phyloP scores from a whole-genome alignment of 1,139 yeast species.

The Scheffersomyces lignicola region DNA sequence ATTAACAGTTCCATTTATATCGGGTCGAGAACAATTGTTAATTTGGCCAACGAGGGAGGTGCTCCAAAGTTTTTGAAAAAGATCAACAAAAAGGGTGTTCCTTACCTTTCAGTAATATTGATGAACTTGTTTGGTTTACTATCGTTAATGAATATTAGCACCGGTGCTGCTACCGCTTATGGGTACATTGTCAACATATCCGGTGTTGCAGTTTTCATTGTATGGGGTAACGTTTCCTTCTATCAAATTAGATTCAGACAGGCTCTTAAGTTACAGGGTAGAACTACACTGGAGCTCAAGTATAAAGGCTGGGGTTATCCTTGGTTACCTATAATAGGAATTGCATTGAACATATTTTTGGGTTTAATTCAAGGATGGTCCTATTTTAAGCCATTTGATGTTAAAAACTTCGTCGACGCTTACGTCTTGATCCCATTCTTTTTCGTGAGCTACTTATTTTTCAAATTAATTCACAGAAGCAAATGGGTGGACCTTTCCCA shows the following conservation, averaged over 20 bases:
- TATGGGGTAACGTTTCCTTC: conserved; percentile 55
- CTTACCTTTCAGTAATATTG: conserved; percentile 48
- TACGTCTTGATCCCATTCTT: conserved; percentile 64
- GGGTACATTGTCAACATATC: conserved; percentile 52
- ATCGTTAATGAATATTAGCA: conserved; percentile 49
- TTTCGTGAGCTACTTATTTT: conserved; percentile 31
- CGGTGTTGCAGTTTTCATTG: conserved; percentile 58
- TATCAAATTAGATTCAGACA: conserved; percentile 52
- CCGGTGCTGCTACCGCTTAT: conserved; percentile 57
- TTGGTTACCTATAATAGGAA: conserved; percentile 49
- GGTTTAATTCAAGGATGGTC: conserved; percentile 73
- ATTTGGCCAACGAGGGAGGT: conserved; percentile 49
- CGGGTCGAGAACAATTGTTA: conserved; percentile 52
- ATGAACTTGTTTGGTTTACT: conserved; percentile 51
- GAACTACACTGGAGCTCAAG: conserved; percentile 50
- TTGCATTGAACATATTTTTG: conserved; percentile 50
- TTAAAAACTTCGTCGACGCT: conserved; percentile 62
- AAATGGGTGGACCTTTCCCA: conserved; percentile 41
- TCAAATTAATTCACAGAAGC: conserved; percentile 42
- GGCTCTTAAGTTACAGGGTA: conserved; percentile 48
- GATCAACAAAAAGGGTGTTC: conserved; percentile 50
- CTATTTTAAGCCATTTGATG: conserved; percentile 58
- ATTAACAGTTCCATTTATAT: conserved; percentile 54
- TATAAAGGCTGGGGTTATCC: conserved; percentile 58
- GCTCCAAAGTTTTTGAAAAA: conserved; percentile 46